These are phyloP conservation scores for Puccinia horiana DNA, from an alignment of 1,284 basidiomycete species.

Conservation along the genomic window DNA sequence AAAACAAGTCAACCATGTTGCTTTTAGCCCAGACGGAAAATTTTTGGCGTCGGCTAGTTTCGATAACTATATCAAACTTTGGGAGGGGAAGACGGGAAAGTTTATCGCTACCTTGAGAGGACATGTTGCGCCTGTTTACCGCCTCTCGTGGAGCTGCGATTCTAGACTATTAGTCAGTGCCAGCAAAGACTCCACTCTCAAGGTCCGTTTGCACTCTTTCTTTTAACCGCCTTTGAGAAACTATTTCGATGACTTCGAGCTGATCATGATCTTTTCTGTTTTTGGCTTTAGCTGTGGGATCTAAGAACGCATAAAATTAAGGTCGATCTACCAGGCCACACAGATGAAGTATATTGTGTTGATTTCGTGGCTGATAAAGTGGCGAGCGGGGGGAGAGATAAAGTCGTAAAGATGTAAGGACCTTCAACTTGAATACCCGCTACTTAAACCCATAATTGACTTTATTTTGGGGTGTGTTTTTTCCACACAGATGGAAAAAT, in stretches of 20 bases:
- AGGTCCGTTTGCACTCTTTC: constrained; percentile 64
- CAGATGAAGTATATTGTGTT: constrained; percentile 97
- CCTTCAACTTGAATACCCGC: not conserved
- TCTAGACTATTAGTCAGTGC: constrained; percentile 87
- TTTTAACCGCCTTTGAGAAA: not conserved
- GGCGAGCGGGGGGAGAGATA: constrained; percentile 81
- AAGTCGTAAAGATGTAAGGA: constrained; percentile 65
- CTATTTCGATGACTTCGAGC: constrained; percentile 2
- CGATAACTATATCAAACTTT: constrained; percentile 87
- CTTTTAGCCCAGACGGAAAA: constrained; percentile 89
- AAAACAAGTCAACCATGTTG: constrained; percentile 90
- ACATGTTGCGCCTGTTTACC: constrained; percentile 90
- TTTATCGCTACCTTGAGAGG: constrained; percentile 87
- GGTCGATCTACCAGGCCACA: constrained; percentile 89
- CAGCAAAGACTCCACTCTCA: constrained; percentile 92
- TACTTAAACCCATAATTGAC: too few relatives aligned
- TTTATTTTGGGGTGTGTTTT: not conserved
- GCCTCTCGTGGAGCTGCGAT: constrained; percentile 92
- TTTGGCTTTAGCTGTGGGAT: constrained; percentile 76
- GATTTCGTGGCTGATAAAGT: constrained; percentile 97
- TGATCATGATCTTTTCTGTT: constrained; percentile 13
- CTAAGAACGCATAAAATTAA: constrained; percentile 91
- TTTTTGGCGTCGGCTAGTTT: constrained; percentile 88
- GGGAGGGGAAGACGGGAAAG: constrained; percentile 91
- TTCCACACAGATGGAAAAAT: constrained; percentile 16